These are phyloP conservation scores for Ophiostoma novo-ulmi DNA, from an alignment of 2,329 filamentous ascomycete species.

Conservation along the genomic window DNA sequence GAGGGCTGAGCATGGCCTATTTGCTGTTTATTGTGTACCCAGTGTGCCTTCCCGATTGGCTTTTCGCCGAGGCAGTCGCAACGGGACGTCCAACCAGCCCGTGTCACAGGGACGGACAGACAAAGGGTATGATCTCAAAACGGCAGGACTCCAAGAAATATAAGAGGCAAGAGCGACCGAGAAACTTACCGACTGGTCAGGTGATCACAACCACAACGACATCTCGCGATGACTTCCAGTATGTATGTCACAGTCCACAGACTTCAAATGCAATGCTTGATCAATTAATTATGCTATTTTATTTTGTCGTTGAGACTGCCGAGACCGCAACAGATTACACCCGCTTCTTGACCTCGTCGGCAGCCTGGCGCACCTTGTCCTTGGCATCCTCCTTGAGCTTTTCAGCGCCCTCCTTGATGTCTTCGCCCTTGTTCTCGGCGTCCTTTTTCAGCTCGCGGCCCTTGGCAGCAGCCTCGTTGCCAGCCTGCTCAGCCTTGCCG, in stretches of 20 bases:
- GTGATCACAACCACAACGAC: background rate
- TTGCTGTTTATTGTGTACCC: background rate
- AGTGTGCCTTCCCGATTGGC: background rate
- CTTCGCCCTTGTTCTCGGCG: conserved; percentile 35
- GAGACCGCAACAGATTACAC: background rate
- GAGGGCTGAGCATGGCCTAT: background rate
- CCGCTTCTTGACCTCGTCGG: conserved; percentile 37
- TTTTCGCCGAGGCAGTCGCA: background rate
- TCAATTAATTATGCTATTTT: conserved; percentile 5
- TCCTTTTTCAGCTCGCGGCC: conserved; percentile 39
- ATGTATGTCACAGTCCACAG: background rate
- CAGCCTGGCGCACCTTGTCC: conserved; percentile 40
- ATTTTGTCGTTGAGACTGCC: background rate
- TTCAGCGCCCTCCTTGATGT: conserved; percentile 38
- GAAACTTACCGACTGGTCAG: background rate
- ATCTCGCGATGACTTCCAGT: background rate
- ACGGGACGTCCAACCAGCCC: background rate
- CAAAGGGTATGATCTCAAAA: background rate
- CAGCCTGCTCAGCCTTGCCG: conserved; percentile 24
- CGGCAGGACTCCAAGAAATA: background rate
- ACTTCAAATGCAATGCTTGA: background rate
- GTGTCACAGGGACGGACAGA: too few species aligned
- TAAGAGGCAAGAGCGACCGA: background rate
- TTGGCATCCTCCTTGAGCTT: conserved; percentile 33
- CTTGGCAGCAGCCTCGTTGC: conserved; percentile 37